Percentiles rank a stretch among this genome's conserved stretches.
These are phyloP conservation scores for Penicillium robsamsonii DNA, from an alignment of 495 filamentous ascomycete genomes.

Conservation along the genomic window DNA sequence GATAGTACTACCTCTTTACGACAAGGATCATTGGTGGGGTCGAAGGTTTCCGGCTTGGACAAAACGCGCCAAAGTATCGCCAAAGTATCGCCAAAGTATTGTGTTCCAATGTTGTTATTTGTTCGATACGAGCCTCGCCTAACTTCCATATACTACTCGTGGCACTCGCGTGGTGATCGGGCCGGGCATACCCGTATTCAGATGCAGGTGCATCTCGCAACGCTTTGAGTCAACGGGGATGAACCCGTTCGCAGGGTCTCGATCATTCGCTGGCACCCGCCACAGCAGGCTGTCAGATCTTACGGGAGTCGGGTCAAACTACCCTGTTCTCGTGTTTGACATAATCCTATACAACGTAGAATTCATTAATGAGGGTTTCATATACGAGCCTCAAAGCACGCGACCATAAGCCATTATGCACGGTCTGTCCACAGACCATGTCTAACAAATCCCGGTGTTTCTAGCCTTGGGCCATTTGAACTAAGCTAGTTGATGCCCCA, in stretches of 20 bases:
- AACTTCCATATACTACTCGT: slow-evolving; percentile 7
- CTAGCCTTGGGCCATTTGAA: slow-evolving; percentile 3
- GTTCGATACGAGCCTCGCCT: slow-evolving; percentile 9
- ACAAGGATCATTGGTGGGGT: slow-evolving; percentile 13
- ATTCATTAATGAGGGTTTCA: background rate
- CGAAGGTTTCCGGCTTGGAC: slow-evolving; percentile 4
- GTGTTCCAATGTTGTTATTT: background rate
- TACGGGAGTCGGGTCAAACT: slow-evolving; percentile 3
- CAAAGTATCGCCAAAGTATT: background rate
- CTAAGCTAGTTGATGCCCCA: background rate
- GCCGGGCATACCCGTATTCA: slow-evolving; percentile 8
- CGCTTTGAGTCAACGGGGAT: slow-evolving; percentile 9
- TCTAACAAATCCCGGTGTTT: background rate
- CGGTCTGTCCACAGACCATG: background rate
- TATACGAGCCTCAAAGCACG: slow-evolving; percentile 5
- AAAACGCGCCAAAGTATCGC: background rate
- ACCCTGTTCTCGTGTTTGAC: slow-evolving; percentile 8
- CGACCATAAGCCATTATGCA: background rate
- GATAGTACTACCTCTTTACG: background rate
- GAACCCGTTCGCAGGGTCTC: slow-evolving; percentile 15
- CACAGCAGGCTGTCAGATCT: slow-evolving; percentile 18
- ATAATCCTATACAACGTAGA: background rate
- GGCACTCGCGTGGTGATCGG: slow-evolving; percentile 10
- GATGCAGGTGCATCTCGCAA: slow-evolving; percentile 11
- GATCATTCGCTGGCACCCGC: slow-evolving; percentile 19